These are phyloP conservation scores for Tolypocladium tropicale DNA, from an alignment of 2,329 filamentous ascomycete species.

Conservation along the genomic window DNA sequence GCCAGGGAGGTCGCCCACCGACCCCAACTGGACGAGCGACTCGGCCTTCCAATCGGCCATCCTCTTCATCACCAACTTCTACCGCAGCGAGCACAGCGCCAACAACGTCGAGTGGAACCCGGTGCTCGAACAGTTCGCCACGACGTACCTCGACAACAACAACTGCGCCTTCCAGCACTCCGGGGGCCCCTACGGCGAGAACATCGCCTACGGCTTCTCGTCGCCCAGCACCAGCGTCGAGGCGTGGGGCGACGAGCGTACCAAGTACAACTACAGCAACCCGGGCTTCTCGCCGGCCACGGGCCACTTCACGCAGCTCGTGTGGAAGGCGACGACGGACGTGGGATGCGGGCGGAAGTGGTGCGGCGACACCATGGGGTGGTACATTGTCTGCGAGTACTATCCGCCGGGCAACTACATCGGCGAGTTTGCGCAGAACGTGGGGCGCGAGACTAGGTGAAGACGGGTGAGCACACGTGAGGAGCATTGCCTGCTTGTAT, in stretches of 20 bases:
- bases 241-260: constrained; percentile 49
- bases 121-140: constrained; percentile 47
- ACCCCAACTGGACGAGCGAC: not conserved
- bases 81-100: constrained; percentile 54
- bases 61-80: constrained; percentile 56
- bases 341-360: constrained; percentile 43
- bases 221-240: constrained; percentile 50
- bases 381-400: constrained; percentile 63
- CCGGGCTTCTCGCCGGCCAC: constrained; percentile 48
- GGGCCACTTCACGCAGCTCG: constrained; percentile 64
- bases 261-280: constrained; percentile 46
- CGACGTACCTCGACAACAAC: constrained; percentile 31
- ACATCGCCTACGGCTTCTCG: constrained; percentile 57
- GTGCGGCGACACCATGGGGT: constrained; percentile 37
- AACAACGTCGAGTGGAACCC: constrained; percentile 51
- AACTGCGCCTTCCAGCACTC: constrained; percentile 43
- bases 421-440: constrained; percentile 34
- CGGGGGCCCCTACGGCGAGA: constrained; percentile 60
- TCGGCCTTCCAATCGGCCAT: constrained; percentile 39
- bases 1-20: not conserved
- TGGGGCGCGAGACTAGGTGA: constrained; percentile 2
- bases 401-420: constrained; percentile 55
- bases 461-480: no score
- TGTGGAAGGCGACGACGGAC: constrained; percentile 54
- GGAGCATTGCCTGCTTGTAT: no score